Evolutionary conservation across 2,329 filamentous ascomycete genomes (phyloP), one percentile per base, ranked within the genome.

Genomic region (Fusarium sp.): DNA sequence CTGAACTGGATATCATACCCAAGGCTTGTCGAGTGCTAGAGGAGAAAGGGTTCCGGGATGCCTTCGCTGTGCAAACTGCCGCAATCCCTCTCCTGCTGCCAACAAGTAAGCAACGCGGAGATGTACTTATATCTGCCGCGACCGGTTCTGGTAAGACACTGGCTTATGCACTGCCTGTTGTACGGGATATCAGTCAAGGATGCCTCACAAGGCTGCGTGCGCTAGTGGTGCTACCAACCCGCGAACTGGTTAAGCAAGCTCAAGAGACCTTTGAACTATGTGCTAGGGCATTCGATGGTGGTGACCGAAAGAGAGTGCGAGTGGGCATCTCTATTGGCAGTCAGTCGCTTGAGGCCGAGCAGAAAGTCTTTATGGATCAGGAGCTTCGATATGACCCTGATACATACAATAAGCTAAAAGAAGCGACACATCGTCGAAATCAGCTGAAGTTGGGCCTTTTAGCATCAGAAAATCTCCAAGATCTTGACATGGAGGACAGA

Each of bases 71-170:
- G 10, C 83, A 85, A 45, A 83, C 83, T 1, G 78, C 78, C 2
- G 82, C 96, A 0, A 87, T 99, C 31, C 95, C 95, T 2, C 86
- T 97, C 44, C 87, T 99, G 10, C 85, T 97, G 8, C 91, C 90
- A 28, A 89, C 88, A 1, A 86, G 88, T 45, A 85, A 88, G 62
- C 84, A 88, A 39, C 87, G 90, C 39, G 93, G 94, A 10, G 96
- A 99, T 80, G 82, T 99, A 9, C 92, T 97, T 48, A 91, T 99
- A 6, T 96, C 95, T 13, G 96, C 97, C 0, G 93, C 95, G 3
- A 99, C 96, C 0, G 96, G 96, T 14, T 98, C 96, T 1, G 96
- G 96, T 63, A 99, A 99, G 80, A 99, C 96, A 0, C 82, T 99
- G 22, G 93, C 95, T 1, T 99, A 99, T 78, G 90, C 95, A 1